Base-by-base conservation (phyloP, 163 green algal species). In the Scenedesmus sp. region DNA sequence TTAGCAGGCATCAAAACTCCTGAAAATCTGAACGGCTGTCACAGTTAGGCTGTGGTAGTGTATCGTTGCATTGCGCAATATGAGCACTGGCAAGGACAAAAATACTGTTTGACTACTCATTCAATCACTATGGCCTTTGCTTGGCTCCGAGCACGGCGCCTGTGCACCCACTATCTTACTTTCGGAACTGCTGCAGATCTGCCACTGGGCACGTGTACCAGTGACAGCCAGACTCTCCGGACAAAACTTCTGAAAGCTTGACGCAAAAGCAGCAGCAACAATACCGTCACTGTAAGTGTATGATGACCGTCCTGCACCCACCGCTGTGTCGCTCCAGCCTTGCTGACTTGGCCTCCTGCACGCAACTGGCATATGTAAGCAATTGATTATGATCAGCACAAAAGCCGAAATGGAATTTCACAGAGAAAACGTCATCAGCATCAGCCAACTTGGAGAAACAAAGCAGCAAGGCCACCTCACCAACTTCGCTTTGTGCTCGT, bases 321-420 rank as follows among this genome's bases (percentile, higher is more conserved):
- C 86, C 86, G 53, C 86, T 90, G 70, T 90, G 70, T 42, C 86
- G 49, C 46, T 90, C 86, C 72, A 85, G 49, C 9, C 86, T 59
- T 35, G n/a, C 72, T n/a, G n/a, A 61, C 72, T 90, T 85, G n/a
- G 44, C 30, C n/a, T 85, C 35, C 46, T 87, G 35, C 78, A 51
- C 15, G 40, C 40, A 44, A 13, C 35, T 15, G n/a, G 15, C 35
- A 51, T 30, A n/a, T 12, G 43, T 22, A 40, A 76, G 65, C 65
- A 40, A 76, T 2, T 30, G 40, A 18, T 20, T 40, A 40, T 9
- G 15, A 26, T 16, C 7, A 3, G 53, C 18, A 10, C 59, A 35
- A n/a, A 22, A 24, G 24, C 59, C 22, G 22, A 72, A 35, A 7
- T 35, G 20, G 10, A 35, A 33, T 22, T 72, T 61, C 13, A 18